Evolutionary conservation across 768 basidiomycete genomes (phyloP).

Genomic region (Jaapia argillacea): DNA sequence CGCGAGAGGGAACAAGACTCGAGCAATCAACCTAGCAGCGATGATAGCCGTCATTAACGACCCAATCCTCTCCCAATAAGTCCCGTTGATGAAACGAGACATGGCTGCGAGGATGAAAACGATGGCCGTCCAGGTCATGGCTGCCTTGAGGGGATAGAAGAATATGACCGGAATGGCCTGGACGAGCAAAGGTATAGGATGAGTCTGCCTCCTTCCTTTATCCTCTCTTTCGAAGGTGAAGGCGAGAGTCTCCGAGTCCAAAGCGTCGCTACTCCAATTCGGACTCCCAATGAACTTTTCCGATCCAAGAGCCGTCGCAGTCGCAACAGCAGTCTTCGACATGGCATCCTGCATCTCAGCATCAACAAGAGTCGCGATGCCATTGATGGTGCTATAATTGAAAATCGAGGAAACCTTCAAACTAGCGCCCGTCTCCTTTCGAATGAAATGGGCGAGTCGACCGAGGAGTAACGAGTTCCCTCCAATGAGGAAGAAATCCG

Average conservation of each 20-base stretch:
- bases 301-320: constrained; percentile 1
- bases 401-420: constrained; percentile 30
- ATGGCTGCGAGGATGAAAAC: constrained; percentile 28
- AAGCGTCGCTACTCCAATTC: too few species aligned
- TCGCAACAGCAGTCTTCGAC: constrained; percentile 2
- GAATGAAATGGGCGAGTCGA: constrained; percentile 30
- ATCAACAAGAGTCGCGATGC: constrained; percentile 29
- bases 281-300: too few species aligned
- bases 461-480: constrained; percentile 36
- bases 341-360: constrained; percentile 19
- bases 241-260: constrained; percentile 6
- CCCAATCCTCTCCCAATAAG: constrained; percentile 25
- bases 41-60: constrained; percentile 25
- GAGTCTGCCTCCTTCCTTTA: constrained; percentile 20
- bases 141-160: constrained; percentile 35
- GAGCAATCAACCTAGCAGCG: constrained; percentile 22
- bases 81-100: constrained; percentile 16
- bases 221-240: constrained; percentile 21
- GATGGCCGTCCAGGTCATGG: constrained; percentile 32
- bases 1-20: constrained; percentile 26
- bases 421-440: constrained; percentile 26
- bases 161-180: constrained; percentile 32
- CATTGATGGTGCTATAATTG: constrained; percentile 29
- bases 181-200: constrained; percentile 28
- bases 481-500: constrained; percentile 34